Base-by-base conservation (phyloP, 2,329 filamentous ascomycete genomes). In the Ophiostoma fasciatum region DNA sequence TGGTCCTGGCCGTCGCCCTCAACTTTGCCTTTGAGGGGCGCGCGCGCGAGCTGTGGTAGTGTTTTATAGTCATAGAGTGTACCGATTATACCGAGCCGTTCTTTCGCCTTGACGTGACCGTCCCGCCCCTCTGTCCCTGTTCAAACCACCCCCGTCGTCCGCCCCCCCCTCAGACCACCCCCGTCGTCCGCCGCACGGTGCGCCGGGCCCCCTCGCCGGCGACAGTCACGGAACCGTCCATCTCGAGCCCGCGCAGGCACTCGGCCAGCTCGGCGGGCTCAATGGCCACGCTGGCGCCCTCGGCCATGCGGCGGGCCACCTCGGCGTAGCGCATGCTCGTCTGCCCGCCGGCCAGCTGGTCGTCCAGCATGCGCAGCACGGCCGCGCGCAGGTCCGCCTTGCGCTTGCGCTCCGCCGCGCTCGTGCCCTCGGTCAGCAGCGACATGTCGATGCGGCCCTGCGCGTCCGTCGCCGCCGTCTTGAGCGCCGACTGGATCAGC, bases 361-460 rank as follows among this genome's bases (percentile, higher is more conserved):
- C 85, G 51, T 96, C 88, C 11, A 98, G 57, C 15, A 85, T 62
- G 23, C 61, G 63, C 23, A 93, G 54, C 1, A 93, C 66, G 0
- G 80, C 85, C 38, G 71, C 73, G 66, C 92, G 93, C 50, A 98
- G 62, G 54, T 94, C 87, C 27, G 80, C 76, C 52, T 78, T 81
- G 45, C 83, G 67, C 52, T 82, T 77, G 34, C 90, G 68, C 55
- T 96, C 90, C n/a, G 76, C 76, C 1, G 84, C 77, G 48, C 80
- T 85, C 3, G 83, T 92, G n/a, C 90, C 90, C 52, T 96, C 90
- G 0, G 87, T 94, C 43, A 98, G 65, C 33, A 98, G 64, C 38
- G 82, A 81, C 90, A 98, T 96, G 54, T 98, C 90, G 50, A 98
- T 96, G 39, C 94, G 68, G 37, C 90, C 90, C 48, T 93, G 70